phyloP scores from a whole-genome alignment of 2,329 filamentous ascomycete species.

The Diplodia scrobiculata region DNA sequence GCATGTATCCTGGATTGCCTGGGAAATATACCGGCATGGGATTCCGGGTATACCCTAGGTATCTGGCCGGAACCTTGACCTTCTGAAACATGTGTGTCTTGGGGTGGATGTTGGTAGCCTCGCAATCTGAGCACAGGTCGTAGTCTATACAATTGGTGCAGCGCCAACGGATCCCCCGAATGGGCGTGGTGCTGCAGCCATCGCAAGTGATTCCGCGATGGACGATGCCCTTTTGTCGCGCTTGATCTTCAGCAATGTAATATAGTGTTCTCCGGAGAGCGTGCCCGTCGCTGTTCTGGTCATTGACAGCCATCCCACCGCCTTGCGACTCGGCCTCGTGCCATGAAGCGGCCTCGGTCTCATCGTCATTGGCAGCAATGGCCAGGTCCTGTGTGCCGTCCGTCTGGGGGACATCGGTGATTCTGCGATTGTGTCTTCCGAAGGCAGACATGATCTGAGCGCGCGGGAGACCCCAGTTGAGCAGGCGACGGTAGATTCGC shows the following conservation, averaged over 20 bases:
- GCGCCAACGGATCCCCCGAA: constrained; percentile 87
- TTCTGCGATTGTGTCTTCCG: constrained; percentile 13
- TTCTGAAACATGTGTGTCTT: constrained; percentile 98
- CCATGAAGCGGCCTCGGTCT: constrained; percentile 38
- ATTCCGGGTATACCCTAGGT: constrained; percentile 74
- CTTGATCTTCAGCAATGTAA: constrained; percentile 90
- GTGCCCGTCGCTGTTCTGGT: constrained; percentile 61
- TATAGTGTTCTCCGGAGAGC: constrained; percentile 85
- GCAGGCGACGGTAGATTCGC: constrained; percentile 6
- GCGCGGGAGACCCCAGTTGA: constrained; percentile 22
- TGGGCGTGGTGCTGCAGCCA: constrained; percentile 81
- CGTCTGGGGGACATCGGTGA: background rate
- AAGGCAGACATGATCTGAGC: constrained; percentile 10
- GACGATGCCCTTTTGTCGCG: constrained; percentile 81
- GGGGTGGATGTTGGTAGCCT: constrained; percentile 71
- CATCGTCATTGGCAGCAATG: constrained; percentile 20
- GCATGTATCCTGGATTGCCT: constrained; percentile 74
- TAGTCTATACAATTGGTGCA: constrained; percentile 96
- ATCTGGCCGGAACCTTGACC: constrained; percentile 83
- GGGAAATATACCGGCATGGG: constrained; percentile 85
- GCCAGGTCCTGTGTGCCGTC: constrained; percentile 13
- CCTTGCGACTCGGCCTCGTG: constrained; percentile 20
- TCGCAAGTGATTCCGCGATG: constrained; percentile 94
- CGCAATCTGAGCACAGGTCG: constrained; percentile 92
- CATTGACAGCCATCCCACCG: constrained; percentile 41